A percentile compares a stretch with the other conserved stretches of the same genome.
phyloP scores from a whole-genome alignment of 768 basidiomycete genomes.

The Tremella mesenterica region DNA sequence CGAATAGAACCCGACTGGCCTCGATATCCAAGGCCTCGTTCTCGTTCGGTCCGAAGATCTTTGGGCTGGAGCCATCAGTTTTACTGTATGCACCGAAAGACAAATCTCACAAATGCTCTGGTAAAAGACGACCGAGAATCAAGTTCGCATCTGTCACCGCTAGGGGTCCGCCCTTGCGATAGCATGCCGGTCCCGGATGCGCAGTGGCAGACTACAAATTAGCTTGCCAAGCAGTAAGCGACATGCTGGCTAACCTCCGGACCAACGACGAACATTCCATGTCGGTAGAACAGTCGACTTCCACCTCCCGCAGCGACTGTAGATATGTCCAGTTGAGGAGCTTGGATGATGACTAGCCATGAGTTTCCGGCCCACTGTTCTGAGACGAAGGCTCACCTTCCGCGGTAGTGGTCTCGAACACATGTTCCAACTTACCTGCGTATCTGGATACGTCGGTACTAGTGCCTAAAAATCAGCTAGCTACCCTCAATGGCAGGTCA shows the following conservation, averaged over 20 bases:
- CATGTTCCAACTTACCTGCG: conserved; percentile 80
- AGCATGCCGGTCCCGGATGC: conserved; percentile 71
- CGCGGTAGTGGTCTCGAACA: conserved; percentile 45
- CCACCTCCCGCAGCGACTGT: conserved; percentile 68
- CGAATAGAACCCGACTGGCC: conserved; percentile 61
- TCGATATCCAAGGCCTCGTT: conserved; percentile 71
- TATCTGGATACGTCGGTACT: conserved; percentile 92
- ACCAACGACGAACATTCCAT: conserved; percentile 82
- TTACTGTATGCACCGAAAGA: conserved; percentile 47
- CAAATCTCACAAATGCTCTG: conserved; percentile 53
- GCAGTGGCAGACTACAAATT: conserved; percentile 70
- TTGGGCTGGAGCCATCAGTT: conserved; percentile 49
- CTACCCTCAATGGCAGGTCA: background rate
- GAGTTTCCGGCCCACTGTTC: background rate
- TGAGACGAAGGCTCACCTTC: conserved; percentile 9
- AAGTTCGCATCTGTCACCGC: conserved; percentile 39
- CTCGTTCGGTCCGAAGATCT: conserved; percentile 85
- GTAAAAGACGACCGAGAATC: conserved; percentile 48
- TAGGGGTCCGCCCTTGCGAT: conserved; percentile 70
- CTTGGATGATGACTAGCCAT: conserved; percentile 47
- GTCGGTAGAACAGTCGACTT: conserved; percentile 75
- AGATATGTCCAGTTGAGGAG: conserved; percentile 38
- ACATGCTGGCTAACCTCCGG: conserved; percentile 51
- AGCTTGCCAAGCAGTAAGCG: background rate
- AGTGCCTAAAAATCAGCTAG: conserved; percentile 49